These are phyloP conservation scores for Martiniozyma asiatica DNA, from an alignment of 1,139 yeast species.

Conservation along the genomic window DNA sequence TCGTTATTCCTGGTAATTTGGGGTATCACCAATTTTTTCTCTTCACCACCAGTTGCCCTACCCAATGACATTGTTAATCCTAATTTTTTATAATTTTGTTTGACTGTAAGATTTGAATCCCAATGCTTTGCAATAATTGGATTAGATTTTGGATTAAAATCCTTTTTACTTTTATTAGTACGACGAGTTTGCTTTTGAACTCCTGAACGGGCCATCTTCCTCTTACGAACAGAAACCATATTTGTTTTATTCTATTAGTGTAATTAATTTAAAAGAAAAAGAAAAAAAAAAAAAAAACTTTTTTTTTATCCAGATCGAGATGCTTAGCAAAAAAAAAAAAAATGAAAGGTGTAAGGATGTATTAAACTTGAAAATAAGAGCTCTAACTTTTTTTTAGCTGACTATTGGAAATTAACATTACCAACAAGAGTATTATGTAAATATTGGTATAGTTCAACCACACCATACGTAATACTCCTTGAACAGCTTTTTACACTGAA, in stretches of 20 bases:
- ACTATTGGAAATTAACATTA: too few species aligned
- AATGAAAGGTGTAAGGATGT: background rate
- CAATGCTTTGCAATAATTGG: constrained; percentile 82
- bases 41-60: constrained; percentile 56
- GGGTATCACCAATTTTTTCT: constrained; percentile 29
- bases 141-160: constrained; percentile 52
- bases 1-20: constrained; percentile 19
- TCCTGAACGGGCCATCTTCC: constrained; percentile 71
- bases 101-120: constrained; percentile 72
- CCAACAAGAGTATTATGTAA: too few species aligned
- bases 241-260: background rate
- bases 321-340: too few species aligned
- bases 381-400: too few species aligned
- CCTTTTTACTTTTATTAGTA: constrained; percentile 57
- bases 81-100: constrained; percentile 69
- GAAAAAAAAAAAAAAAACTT: too few species aligned
- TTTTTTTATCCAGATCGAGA: too few species aligned
- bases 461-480: too few species aligned
- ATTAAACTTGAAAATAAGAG: background rate
- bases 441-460: too few species aligned
- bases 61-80: constrained; percentile 66
- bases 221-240: constrained; percentile 80
- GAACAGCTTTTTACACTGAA: too few species aligned
- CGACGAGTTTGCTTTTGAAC: constrained; percentile 56
- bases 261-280: background rate